Percentiles rank a stretch among this genome's conserved stretches.
Evolutionary conservation across 73 alveolate genomes (phyloP).

Genomic region (Urostyla sp.): DNA sequence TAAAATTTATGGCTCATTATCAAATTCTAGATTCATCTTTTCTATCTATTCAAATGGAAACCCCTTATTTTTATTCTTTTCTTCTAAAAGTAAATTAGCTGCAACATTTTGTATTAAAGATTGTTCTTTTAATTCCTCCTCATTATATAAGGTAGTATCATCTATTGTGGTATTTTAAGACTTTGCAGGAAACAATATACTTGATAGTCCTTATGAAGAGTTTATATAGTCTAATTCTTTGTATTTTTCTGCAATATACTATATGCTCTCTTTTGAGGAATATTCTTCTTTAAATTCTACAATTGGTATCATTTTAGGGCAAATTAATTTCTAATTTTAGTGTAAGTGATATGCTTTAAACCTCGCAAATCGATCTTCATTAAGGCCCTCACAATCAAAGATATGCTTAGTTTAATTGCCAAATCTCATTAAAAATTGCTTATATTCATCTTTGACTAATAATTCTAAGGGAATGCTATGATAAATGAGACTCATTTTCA

Average conservation of each 20-base stretch:
- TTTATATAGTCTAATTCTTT: not conserved
- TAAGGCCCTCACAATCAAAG: constrained; percentile 52
- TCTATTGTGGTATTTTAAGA: not conserved
- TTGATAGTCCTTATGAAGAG: constrained; percentile 14
- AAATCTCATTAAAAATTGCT: constrained; percentile 39
- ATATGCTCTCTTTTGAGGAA: not conserved
- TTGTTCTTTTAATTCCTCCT: not conserved
- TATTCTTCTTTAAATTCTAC: not conserved
- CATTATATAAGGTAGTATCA: not conserved
- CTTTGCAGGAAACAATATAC: constrained; percentile 5
- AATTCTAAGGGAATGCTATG: constrained; percentile 50
- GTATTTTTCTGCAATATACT: not conserved
- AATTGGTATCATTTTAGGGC: constrained; percentile 58
- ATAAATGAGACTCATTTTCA: constrained; percentile 22
- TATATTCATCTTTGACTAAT: constrained; percentile 15
- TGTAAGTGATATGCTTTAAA: constrained; percentile 10
- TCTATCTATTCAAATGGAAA: not conserved
- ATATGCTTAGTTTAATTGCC: constrained; percentile 52
- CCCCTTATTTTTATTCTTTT: not conserved
- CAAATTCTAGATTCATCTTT: not conserved
- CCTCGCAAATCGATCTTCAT: constrained; percentile 39
- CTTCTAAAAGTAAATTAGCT: not conserved
- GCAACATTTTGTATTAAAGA: not conserved
- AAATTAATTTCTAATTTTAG: not conserved
- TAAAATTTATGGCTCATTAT: constrained; percentile 76